phyloP scores from a whole-genome alignment of 495 filamentous ascomycete species.

The Daldinia decipiens region DNA sequence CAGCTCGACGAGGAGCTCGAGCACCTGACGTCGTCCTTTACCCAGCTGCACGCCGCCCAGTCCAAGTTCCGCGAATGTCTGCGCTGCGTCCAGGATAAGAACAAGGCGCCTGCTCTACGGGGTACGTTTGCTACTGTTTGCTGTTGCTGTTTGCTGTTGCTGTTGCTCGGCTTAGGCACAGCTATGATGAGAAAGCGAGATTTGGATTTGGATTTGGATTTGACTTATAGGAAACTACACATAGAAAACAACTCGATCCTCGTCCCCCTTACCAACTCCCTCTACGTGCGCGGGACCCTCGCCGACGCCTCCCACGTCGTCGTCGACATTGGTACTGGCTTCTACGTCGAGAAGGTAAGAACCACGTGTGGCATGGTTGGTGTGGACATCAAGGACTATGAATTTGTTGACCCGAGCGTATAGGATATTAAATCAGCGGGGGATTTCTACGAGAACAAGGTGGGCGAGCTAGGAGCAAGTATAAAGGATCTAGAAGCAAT shows the following conservation, averaged over 20 bases:
- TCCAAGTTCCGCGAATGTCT: constrained; percentile 92
- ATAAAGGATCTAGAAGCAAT: constrained; percentile 88
- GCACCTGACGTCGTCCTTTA: constrained; percentile 88
- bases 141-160: not conserved
- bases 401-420: constrained; percentile 10
- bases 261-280: constrained; percentile 88
- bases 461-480: constrained; percentile 80
- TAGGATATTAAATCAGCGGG: constrained; percentile 76
- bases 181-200: not conserved
- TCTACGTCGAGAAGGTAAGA: constrained; percentile 90
- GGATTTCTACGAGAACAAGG: constrained; percentile 86
- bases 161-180: not conserved
- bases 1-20: constrained; percentile 95
- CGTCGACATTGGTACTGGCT: constrained; percentile 96
- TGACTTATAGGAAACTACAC: constrained; percentile 4
- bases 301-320: constrained; percentile 82
- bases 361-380: constrained; percentile 1
- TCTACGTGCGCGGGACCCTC: constrained; percentile 89
- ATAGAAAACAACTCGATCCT: constrained; percentile 72
- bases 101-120: constrained; percentile 53
- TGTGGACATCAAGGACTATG: not conserved
- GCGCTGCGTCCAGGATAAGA: constrained; percentile 71
- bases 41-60: constrained; percentile 88
- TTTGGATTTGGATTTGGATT: not conserved
- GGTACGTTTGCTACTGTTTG: constrained; percentile 38